These are phyloP conservation scores for Pestalotiopsis sp. DNA, from an alignment of 2,329 filamentous ascomycete species.

Conservation along the genomic window DNA sequence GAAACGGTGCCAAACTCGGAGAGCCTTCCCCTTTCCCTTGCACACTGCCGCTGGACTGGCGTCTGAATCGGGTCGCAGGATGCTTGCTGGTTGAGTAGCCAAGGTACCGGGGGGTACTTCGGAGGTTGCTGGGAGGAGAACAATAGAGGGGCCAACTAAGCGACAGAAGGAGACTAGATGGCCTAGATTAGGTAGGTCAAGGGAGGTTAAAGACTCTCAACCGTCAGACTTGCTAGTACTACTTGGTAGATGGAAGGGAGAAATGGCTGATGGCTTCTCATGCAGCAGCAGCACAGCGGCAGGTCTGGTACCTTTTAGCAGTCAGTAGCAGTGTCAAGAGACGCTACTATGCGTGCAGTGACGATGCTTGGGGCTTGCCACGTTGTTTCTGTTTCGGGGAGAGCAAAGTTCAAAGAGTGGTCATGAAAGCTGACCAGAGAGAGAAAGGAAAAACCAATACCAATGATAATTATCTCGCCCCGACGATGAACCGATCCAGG, in stretches of 20 bases:
- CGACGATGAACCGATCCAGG: background rate
- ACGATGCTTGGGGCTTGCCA: background rate
- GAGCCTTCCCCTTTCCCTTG: conserved; percentile 6
- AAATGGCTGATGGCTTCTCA: no score
- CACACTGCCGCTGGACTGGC: background rate
- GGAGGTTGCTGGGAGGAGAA: conserved; percentile 8
- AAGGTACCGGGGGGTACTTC: conserved; percentile 11
- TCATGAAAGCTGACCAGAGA: background rate
- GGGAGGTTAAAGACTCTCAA: background rate
- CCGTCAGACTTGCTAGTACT: no score
- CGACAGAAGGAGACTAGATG: conserved; percentile 8
- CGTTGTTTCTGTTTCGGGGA: background rate
- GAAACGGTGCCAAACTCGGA: conserved; percentile 3
- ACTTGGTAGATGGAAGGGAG: no score
- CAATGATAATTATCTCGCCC: background rate
- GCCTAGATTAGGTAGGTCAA: background rate
- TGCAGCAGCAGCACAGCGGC: no score
- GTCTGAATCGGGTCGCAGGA: background rate
- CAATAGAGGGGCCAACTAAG: conserved; percentile 6
- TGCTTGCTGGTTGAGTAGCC: background rate
- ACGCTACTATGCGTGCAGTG: background rate
- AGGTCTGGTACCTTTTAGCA: background rate
- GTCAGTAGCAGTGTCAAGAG: background rate
- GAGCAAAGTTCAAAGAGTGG: background rate
- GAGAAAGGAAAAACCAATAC: background rate